Percentiles rank a stretch among this genome's conserved stretches.
Conservation (phyloP, 805 yeast genomes). For the Wickerhamiella vanderwaltii region DNA sequence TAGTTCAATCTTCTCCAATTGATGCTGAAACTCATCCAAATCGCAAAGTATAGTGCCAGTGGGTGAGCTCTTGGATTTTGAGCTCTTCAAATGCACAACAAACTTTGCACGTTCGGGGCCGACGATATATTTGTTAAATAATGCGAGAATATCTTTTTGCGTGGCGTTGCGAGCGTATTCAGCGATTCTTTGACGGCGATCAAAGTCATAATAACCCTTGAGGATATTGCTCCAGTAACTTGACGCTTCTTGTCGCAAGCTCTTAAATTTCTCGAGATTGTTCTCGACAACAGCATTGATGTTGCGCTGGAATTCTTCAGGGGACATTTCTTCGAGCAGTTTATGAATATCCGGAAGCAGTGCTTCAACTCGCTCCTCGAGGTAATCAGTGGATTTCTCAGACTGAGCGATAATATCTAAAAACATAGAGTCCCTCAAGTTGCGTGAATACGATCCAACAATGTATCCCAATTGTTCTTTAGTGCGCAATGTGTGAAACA, state of each 20-base stretch:
- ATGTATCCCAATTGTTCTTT: slow-evolving; percentile 93
- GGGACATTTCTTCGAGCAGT: slow-evolving; percentile 39
- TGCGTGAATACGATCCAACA: slow-evolving; percentile 65
- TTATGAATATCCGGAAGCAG: slow-evolving; percentile 42
- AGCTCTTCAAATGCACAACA: slow-evolving; percentile 40
- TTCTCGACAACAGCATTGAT: slow-evolving; percentile 54
- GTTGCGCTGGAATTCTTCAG: slow-evolving; percentile 55
- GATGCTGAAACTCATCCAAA: background rate
- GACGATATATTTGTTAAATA: slow-evolving; percentile 38
- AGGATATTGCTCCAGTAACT: slow-evolving; percentile 57
- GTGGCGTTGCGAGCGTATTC: slow-evolving; percentile 41
- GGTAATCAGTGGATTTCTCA: slow-evolving; percentile 60
- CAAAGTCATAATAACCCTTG: slow-evolving; percentile 70
- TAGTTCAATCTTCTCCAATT: background rate
- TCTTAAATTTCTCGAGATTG: slow-evolving; percentile 61
- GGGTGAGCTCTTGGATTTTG: slow-evolving; percentile 36
- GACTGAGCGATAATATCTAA: slow-evolving; percentile 69
- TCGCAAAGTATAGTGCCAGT: background rate
- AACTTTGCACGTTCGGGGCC: slow-evolving; percentile 33
- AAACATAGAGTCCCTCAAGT: slow-evolving; percentile 61
- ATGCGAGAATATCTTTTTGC: slow-evolving; percentile 44
- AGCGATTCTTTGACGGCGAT: slow-evolving; percentile 45
- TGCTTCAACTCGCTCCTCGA: slow-evolving; percentile 63
- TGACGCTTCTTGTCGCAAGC: slow-evolving; percentile 61
- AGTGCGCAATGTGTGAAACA: slow-evolving; percentile 80